A percentile compares a stretch with the other conserved stretches of the same genome.
Conservation (phyloP, 2,329 filamentous ascomycete genomes). For the Tympanopsis confertula region DNA sequence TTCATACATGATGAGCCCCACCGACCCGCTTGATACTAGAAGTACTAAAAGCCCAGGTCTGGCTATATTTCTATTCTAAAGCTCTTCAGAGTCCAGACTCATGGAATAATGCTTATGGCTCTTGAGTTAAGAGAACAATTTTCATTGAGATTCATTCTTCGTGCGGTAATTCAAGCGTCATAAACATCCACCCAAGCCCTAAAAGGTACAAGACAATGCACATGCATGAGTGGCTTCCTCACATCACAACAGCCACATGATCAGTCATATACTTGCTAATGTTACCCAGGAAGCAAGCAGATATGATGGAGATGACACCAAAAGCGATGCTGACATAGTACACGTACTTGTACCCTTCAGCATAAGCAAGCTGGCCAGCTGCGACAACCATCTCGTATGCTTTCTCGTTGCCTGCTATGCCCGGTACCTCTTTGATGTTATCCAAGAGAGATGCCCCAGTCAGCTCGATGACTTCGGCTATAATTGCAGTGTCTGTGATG, state of each 20-base stretch:
- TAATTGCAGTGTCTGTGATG: conserved; percentile 31
- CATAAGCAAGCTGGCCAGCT: conserved; percentile 43
- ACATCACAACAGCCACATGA: conserved; percentile 39
- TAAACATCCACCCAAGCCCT: too few relatives aligned
- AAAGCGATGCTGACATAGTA: conserved; percentile 54
- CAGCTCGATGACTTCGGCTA: conserved; percentile 36
- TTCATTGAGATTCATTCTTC: too few relatives aligned
- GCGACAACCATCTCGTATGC: conserved; percentile 38
- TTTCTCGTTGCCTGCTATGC: conserved; percentile 35
- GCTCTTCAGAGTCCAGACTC: too few relatives aligned
- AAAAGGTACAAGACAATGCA: too few relatives aligned
- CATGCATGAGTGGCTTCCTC: too few relatives aligned
- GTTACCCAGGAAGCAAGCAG: conserved; percentile 45
- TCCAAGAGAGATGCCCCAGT: conserved; percentile 39
- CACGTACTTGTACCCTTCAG: conserved; percentile 45
- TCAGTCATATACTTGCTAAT: conserved; percentile 47
- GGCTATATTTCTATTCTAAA: too few relatives aligned
- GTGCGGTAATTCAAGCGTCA: too few relatives aligned
- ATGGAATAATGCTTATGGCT: too few relatives aligned
- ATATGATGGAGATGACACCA: conserved; percentile 40
- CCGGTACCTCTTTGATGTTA: conserved; percentile 32
- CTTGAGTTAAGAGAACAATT: too few relatives aligned
- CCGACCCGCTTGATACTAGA: too few relatives aligned
- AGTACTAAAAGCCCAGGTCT: too few relatives aligned
- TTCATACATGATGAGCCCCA: too few relatives aligned